These are phyloP conservation scores for Sporothrix variecibatus DNA, from an alignment of 2,329 filamentous ascomycete genomes.

Conservation along the genomic window DNA sequence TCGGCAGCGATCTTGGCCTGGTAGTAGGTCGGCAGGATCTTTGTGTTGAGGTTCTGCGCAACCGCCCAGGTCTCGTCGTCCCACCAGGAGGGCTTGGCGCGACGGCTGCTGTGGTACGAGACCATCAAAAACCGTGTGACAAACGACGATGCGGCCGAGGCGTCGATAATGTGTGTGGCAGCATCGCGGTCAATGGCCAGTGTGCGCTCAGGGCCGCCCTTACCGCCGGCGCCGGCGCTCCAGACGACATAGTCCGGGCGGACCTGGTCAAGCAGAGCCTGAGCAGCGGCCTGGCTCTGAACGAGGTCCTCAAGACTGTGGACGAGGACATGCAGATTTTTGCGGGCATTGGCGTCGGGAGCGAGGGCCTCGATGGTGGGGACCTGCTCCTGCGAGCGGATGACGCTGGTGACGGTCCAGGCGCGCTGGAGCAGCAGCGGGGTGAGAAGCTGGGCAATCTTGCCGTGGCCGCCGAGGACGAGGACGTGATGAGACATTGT, in stretches of 20 bases:
- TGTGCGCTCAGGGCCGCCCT: slow-evolving; percentile 53
- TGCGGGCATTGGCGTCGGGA: slow-evolving; percentile 42
- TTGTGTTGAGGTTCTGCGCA: slow-evolving; percentile 43
- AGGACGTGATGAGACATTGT: slow-evolving; percentile 57
- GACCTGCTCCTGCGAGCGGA: slow-evolving; percentile 71
- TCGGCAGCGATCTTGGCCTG: slow-evolving; percentile 63
- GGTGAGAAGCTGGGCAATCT: slow-evolving; percentile 72
- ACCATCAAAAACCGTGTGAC: slow-evolving; percentile 66
- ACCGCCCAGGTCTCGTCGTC: slow-evolving; percentile 50
- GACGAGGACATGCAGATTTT: slow-evolving; percentile 69
- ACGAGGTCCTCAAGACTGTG: slow-evolving; percentile 68
- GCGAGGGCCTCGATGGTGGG: slow-evolving; percentile 61
- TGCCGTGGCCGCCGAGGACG: slow-evolving; percentile 79
- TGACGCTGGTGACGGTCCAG: slow-evolving; percentile 77
- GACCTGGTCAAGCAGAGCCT: slow-evolving; percentile 61
- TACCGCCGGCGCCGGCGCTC: slow-evolving; percentile 65
- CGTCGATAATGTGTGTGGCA: slow-evolving; percentile 62
- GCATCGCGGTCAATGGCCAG: slow-evolving; percentile 60
- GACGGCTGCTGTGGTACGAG: slow-evolving; percentile 60
- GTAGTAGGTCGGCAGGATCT: slow-evolving; percentile 56
- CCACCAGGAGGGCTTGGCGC: slow-evolving; percentile 58
- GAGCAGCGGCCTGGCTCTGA: slow-evolving; percentile 62
- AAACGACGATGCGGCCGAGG: slow-evolving; percentile 47
- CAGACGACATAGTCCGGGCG: slow-evolving; percentile 68
- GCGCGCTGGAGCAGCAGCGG: slow-evolving; percentile 71